Base-by-base conservation (phyloP, 768 basidiomycete genomes). In the Mycena galopus region DNA sequence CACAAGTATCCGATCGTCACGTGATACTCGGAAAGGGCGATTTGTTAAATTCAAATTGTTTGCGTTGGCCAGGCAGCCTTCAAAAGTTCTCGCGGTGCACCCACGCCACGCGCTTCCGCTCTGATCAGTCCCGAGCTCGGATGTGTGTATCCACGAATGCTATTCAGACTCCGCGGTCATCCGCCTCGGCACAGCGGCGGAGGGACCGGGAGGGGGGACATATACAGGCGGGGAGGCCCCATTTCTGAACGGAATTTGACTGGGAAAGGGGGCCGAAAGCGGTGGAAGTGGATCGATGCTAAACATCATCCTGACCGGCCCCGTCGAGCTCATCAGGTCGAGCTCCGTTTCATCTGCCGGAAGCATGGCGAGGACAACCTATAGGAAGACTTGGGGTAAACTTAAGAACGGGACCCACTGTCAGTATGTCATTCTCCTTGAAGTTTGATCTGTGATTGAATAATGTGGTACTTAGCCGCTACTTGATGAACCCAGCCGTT, bases 271-370 rank as follows among this genome's bases (percentile, higher is more conserved):
- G 21, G 74, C 76, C 17, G 79, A 71, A 25, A 77, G 57, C 16
- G 77, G 73, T 8, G 81, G 83, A 3, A 68, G 61, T 17, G 88
- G 88, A 67, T 89, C 88, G 58, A 85, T 70, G 19, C 83, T 82
- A 76, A 88, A 90, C 53, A 81, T 64, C 42, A 89, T 84, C 6
- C 84, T 84, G 0, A 90, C 87, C 1, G 88, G 88, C 0, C 84
- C 84, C 33, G 80, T 77, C n/a, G 88, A 81, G 58, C 63, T 74
- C 37, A 58, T 67, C 65, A 90, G 71, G 27, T 90, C 89, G 29
- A 73, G 73, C 27, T 84, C 80, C 29, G 83, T 86, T 25, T n/a
- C n/a, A n/a, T n/a, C n/a, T n/a, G n/a, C n/a, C n/a, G n/a, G n/a
- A n/a, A n/a, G n/a, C n/a, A n/a, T n/a, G n/a, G n/a, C n/a, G n/a